Evolutionary conservation across 2,329 filamentous ascomycete genomes (phyloP), one percentile per base, ranked within the genome.

Genomic region (Aureobasidium mangrovei): DNA sequence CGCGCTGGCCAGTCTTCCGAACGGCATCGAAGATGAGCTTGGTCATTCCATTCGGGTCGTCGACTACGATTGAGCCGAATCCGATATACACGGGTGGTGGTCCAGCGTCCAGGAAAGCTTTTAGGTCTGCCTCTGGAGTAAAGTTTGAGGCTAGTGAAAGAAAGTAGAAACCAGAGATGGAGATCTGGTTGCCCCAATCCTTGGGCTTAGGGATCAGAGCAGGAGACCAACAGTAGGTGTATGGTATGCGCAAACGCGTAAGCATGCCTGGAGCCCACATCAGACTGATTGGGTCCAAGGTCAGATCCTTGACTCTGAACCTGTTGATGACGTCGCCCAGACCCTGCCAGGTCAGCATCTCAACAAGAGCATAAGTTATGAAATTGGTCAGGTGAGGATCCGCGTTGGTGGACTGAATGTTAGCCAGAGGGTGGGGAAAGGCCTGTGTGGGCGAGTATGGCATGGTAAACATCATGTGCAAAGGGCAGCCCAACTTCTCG

Each of bases 221-320:
- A 0, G 87, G 85, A 0, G 87, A 91, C 91, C 91, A 96, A 69
- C 90, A 93, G 65, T 96, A 97, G 0, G 91, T 95, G 61, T 88
- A 88, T 0, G 91, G 89, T n/a, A 96, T 79, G 41, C 80, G 80
- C 32, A 96, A 72, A 32, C 88, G 82, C 42, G 81, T 83, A 10
- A 94, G 74, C 66, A 95, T 79, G 3, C 86, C 87, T 7, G 91
- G 89, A 2, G 87, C 91, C 79, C 86, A 91, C 46, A 94, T 83
- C 6, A 88, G 74, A 57, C 86, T 89, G 40, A 96, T 77, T 0
- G 85, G 80, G 42, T 93, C 86, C 0, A 96, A 73, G 28, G 86
- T 85, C 1, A 95, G 75, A 5, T 79, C 79, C 56, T 83, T 83
- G 58, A 84, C 82, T 52, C 90, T 77, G 63, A 94, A 95, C 7